phyloP scores from a whole-genome alignment of 331 rosid genomes.

The Erythrophleum ivorense region DNA sequence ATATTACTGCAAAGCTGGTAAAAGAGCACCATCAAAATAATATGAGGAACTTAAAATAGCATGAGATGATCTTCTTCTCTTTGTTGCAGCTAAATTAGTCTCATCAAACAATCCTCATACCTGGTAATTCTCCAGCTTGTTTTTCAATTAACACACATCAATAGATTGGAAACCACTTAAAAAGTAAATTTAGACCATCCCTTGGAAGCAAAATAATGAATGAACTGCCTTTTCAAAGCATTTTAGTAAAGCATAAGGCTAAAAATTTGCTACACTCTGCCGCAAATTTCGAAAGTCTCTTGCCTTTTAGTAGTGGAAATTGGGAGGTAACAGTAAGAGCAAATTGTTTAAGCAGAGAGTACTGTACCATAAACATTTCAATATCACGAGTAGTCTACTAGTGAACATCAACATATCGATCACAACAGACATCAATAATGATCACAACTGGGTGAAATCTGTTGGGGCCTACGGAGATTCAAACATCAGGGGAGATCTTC shows the following conservation, averaged over 20 bases:
- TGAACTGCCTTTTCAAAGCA: neutral
- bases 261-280: neutral
- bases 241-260: neutral
- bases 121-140: neutral
- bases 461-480: too few species aligned
- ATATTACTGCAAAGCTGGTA: neutral
- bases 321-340: neutral
- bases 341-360: neutral
- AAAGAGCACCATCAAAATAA: neutral
- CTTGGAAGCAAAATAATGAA: neutral
- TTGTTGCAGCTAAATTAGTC: neutral
- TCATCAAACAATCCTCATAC: constrained; percentile 2
- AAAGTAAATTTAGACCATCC: neutral
- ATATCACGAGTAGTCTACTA: too few species aligned
- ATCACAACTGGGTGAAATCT: neutral
- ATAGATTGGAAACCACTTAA: neutral
- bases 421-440: neutral
- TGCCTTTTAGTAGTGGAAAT: neutral
- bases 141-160: neutral
- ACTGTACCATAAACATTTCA: neutral
- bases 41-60: neutral
- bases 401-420: neutral
- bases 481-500: too few species aligned
- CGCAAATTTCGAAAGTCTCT: neutral
- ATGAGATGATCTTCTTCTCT: neutral